phyloP scores from a whole-genome alignment of 2,329 filamentous ascomycete genomes.

The Fusarium sp. region DNA sequence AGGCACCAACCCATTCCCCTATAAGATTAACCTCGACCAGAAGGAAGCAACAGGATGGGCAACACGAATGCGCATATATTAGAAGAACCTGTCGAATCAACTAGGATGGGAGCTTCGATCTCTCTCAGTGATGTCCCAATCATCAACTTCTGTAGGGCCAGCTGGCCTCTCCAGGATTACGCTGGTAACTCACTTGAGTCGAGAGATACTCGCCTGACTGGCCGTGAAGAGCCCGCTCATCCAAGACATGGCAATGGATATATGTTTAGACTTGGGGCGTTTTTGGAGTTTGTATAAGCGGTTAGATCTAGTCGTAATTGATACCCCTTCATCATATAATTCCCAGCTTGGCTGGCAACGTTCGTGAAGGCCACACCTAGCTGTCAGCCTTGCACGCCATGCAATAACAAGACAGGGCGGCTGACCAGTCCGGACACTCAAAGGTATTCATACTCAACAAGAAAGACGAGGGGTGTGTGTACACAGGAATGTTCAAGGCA shows the following conservation, averaged over 20 bases:
- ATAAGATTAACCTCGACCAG: slow-evolving; percentile 89
- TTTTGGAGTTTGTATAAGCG: slow-evolving; percentile 21
- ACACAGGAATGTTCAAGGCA: not conserved
- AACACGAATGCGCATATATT: slow-evolving; percentile 81
- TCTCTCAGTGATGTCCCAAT: not conserved
- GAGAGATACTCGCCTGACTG: not conserved
- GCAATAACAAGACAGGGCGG: not conserved
- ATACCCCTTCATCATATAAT: slow-evolving; percentile 38
- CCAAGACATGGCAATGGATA: not conserved
- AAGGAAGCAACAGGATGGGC: slow-evolving; percentile 80
- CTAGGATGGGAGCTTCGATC: not conserved
- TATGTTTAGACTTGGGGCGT: slow-evolving; percentile 31
- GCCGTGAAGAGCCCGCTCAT: not conserved
- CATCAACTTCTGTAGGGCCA: not conserved
- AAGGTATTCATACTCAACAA: not conserved
- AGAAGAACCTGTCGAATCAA: slow-evolving; percentile 1
- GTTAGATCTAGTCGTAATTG: slow-evolving; percentile 29
- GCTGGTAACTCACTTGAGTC: not conserved
- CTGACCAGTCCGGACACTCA: not conserved
- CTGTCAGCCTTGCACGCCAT: not conserved
- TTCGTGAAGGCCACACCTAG: not conserved
- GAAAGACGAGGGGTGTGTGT: not conserved
- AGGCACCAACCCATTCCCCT: slow-evolving; percentile 93
- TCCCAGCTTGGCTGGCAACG: not conserved
- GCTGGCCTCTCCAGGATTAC: not conserved